These are phyloP conservation scores for Schrenkiella parvula DNA, from an alignment of 345 rosid genomes.

Conservation along the genomic window DNA sequence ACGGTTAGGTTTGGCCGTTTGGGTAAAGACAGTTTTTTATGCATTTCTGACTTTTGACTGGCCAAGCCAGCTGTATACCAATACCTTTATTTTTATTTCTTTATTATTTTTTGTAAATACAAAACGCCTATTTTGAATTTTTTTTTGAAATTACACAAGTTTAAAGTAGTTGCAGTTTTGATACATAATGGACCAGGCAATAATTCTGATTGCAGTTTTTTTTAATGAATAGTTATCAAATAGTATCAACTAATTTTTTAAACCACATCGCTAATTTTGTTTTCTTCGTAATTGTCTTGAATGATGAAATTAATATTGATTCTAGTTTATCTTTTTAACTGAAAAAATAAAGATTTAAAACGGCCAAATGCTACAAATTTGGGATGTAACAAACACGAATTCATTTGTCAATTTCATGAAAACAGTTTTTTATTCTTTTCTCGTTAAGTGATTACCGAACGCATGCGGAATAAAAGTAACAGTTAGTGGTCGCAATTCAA, in stretches of 20 bases:
- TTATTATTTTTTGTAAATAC: background rate
- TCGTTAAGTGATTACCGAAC: background rate
- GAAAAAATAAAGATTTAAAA: background rate
- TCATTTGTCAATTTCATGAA: background rate
- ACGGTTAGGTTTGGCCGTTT: conserved; percentile 50
- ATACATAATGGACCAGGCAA: background rate
- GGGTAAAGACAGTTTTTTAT: conserved; percentile 32
- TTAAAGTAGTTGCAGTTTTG: background rate
- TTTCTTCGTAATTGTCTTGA: background rate
- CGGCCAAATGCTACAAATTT: background rate
- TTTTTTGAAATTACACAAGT: background rate
- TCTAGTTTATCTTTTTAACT: background rate
- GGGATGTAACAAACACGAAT: background rate
- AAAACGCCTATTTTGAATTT: background rate
- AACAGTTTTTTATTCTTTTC: background rate
- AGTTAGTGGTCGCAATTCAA: background rate
- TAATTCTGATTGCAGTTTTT: background rate
- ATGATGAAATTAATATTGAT: background rate
- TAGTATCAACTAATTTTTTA: background rate
- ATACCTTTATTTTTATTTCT: conserved; percentile 11
- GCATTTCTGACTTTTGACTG: conserved; percentile 48
- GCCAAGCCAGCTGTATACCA: conserved; percentile 58
- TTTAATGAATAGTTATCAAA: background rate
- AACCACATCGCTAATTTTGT: too few relatives aligned
- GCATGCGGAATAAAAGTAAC: background rate